Base-by-base conservation (phyloP, 208 protist genomes). In the Trypanosoma melophagium region DNA sequence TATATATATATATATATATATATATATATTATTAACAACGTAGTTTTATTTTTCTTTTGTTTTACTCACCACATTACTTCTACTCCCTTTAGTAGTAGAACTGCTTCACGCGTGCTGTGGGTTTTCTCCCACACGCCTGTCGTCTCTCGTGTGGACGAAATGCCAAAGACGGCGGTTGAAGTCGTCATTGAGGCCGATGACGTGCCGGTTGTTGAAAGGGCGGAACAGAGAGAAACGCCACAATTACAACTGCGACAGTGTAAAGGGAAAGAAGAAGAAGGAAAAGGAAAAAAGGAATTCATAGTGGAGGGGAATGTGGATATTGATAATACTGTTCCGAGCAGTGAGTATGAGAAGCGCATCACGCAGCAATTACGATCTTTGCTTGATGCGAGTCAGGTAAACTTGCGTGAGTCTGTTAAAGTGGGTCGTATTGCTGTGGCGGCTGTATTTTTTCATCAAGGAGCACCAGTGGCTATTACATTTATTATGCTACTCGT, bases 401-500 rank as follows among this genome's bases (percentile, higher is more conserved):
- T 60, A 13, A 62, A 75, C 9, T 83, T 81, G 75, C 45, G 38
- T 12, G 61, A 41, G 51, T 76, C 80, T 12, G 77, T 88, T 56
- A 66, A 78, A 47, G 62, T 81, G 41, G 52, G 60, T 7, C 76
- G 76, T 31, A 68, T 90, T 24, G 67, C 79, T 12, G 50, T 80
- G n/a, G 74, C 71, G 35, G 79, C 71, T 22, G 72, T 92, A 7
- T 64, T 84, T 40, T 76, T 86, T 24, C 74, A 85, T 35, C 87
- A 93, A 59, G 84, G 77, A 42, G 75, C 81, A 40, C 81, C 86
- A 38, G 64, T 76, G 16, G 60, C 49, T 4, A 66, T 90, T 14
- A 92, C 90, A 22, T 90, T 75, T 66, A 49, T 69, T 22, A 87
- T 96, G 81, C 79, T 96, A 13, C 21, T 91, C 42, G 56, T 83